These are phyloP conservation scores for Sonneratia alba DNA, from an alignment of 345 rosid genomes.

Conservation along the genomic window DNA sequence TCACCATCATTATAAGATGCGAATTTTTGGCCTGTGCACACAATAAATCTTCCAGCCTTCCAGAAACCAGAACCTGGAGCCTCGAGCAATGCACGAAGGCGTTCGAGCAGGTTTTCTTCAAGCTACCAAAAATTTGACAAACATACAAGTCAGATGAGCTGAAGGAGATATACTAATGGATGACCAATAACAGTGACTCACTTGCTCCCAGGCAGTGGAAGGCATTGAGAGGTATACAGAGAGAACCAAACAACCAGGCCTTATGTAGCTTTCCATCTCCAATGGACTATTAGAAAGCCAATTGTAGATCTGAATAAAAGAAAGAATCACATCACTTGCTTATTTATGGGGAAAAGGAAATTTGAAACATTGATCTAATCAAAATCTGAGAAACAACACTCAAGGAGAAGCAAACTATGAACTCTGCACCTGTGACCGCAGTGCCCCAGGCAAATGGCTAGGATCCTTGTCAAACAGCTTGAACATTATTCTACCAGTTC, in stretches of 20 bases:
- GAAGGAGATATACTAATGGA: not conserved
- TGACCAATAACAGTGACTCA: conserved; percentile 30
- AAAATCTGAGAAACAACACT: not conserved
- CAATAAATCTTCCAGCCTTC: conserved; percentile 62
- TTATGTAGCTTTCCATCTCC: conserved; percentile 94
- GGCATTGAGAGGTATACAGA: conserved; percentile 75
- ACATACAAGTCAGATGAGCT: conserved; percentile 5
- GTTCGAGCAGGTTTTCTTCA: conserved; percentile 49
- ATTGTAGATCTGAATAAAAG: conserved; percentile 49
- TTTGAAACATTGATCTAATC: not conserved
- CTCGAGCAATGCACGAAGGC: conserved; percentile 43
- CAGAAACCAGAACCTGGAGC: conserved; percentile 52
- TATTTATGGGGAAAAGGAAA: not conserved
- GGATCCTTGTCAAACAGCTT: conserved; percentile 73
- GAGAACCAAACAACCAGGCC: conserved; percentile 88
- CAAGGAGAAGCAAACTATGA: conserved; percentile 3
- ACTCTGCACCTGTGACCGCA: conserved; percentile 51
- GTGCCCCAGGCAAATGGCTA: conserved; percentile 63
- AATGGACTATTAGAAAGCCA: conserved; percentile 90
- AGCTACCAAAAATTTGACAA: conserved; percentile 36
- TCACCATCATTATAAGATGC: conserved; percentile 72
- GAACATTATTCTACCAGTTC: conserved; percentile 59
- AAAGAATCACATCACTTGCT: not conserved
- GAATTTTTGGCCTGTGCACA: conserved; percentile 53
- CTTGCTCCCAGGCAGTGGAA: conserved; percentile 58